Evolutionary conservation across 2,329 filamentous ascomycete genomes (phyloP), one percentile per base, ranked within the genome.

Genomic region (Gliomastix tumulicola): DNA sequence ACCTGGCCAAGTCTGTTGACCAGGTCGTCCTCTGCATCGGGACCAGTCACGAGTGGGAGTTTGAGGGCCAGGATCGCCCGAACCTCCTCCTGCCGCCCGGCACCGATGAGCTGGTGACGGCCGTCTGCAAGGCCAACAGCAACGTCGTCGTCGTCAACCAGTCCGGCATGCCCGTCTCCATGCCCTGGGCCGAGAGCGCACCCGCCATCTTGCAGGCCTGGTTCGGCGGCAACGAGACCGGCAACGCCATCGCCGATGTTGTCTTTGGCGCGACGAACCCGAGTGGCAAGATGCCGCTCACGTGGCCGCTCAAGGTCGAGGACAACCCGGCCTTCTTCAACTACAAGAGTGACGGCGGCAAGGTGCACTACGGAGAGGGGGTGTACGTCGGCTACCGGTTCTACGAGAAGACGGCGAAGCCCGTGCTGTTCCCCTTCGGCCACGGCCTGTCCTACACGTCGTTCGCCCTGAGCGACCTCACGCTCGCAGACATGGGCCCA

Each of bases 341-440:
- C 64, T 90, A 79, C 56, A 65, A 71, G 23, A 73, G 73, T 11
- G 84, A 90, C 55, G 76, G 79, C 23, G 76, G 83, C 30, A 73
- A 82, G 40, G 79, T 82, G 0, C 63, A 87, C 2, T 92, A 90
- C 52, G 83, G 83, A 33, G 86, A 92, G 57, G 85, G 87, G 42
- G 67, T 92, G 32, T 90, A 87, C 55, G 69, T 90, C 25, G 86
- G 86, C 4, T 92, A 92, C 61, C 71, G 84, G 18, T 88, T 79
- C 64, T 92, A 87, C 55, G 85, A 92, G 51, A 80, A 74, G 48
- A 69, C 73, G n/a, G 68, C 79, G 22, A 68, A 77, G 5, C 65
- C 69, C 1, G 75, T 82, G 0, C 69, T 83, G 20, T 92, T 89
- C 59, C 72, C 82, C 39, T 94, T 94, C 53, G 86, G 86, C 10